phyloP scores from a whole-genome alignment of 2,329 filamentous ascomycete species.

The Sclerotinia nivalis region DNA sequence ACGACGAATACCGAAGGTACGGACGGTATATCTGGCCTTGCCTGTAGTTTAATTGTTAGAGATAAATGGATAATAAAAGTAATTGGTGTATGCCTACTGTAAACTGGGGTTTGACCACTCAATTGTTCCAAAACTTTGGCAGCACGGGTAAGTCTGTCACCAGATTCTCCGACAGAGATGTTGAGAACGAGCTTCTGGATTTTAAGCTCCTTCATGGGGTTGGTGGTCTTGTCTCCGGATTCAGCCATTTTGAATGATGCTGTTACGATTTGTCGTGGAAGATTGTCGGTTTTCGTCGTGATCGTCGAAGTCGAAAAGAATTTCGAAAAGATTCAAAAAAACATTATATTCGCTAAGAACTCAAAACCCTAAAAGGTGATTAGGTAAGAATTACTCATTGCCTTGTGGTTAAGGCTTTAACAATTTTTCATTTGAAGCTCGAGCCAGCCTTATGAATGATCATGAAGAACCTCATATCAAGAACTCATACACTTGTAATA shows the following conservation, averaged over 20 bases:
- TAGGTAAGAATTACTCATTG: constrained; percentile 21
- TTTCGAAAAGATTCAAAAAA: constrained; percentile 13
- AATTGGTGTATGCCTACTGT: constrained; percentile 66
- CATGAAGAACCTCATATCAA: constrained; percentile 24
- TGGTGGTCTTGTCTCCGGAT: constrained; percentile 74
- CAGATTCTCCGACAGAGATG: constrained; percentile 99
- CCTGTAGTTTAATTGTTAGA: constrained; percentile 51
- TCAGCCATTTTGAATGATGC: constrained; percentile 57
- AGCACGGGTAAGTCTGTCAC: constrained; percentile 99
- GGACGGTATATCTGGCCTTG: constrained; percentile 99
- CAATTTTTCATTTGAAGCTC: constrained; percentile 20
- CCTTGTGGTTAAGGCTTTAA: constrained; percentile 21
- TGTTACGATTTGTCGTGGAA: constrained; percentile 30
- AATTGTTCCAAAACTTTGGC: constrained; percentile 99
- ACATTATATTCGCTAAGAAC: constrained; percentile 17
- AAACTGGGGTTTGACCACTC: constrained; percentile 98
- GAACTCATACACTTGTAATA: constrained; percentile 27
- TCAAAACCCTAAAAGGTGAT: constrained; percentile 22
- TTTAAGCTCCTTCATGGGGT: constrained; percentile 99
- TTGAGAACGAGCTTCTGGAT: constrained; percentile 99
- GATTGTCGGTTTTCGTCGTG: constrained; percentile 32
- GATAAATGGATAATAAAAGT: constrained; percentile 22
- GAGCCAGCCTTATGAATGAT: constrained; percentile 16
- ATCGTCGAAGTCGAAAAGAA: constrained; percentile 26
- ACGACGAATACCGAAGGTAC: constrained; percentile 99